phyloP scores from a whole-genome alignment of 257 asterid species.

The Rubia yunnanensis region DNA sequence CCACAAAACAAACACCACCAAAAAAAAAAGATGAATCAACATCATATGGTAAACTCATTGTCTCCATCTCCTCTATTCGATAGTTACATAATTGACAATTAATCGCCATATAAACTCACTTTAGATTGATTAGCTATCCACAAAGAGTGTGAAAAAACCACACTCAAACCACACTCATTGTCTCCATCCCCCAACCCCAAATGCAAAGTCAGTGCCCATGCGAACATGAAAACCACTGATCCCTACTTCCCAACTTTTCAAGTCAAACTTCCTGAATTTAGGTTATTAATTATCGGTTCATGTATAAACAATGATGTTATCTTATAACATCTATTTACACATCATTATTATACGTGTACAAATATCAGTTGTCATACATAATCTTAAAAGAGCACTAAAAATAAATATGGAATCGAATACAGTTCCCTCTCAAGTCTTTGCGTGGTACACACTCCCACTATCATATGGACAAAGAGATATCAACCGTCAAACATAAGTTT shows the following conservation, averaged over 20 bases:
- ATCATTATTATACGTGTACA: no score
- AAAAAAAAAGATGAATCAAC: neutral
- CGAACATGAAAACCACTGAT: neutral
- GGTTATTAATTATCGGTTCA: no score
- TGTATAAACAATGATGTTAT: no score
- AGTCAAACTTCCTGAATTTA: no score
- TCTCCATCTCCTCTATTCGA: neutral
- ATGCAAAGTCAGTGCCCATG: no score
- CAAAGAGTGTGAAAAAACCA: neutral
- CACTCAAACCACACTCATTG: neutral
- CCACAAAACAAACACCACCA: neutral
- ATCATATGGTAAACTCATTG: neutral
- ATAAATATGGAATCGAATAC: no score
- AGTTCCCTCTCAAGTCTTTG: neutral
- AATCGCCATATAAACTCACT: neutral
- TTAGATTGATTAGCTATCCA: neutral
- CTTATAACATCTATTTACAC: no score
- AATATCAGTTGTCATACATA: no score
- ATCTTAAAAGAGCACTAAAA: no score
- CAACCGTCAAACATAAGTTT: no score
- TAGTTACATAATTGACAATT: neutral
- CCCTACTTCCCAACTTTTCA: no score
- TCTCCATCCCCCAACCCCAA: neutral
- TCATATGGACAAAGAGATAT: no score
- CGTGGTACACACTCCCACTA: neutral